Evolutionary conservation across 202 grass and related monocot genomes (phyloP).

Genomic region (Zizania palustris): DNA sequence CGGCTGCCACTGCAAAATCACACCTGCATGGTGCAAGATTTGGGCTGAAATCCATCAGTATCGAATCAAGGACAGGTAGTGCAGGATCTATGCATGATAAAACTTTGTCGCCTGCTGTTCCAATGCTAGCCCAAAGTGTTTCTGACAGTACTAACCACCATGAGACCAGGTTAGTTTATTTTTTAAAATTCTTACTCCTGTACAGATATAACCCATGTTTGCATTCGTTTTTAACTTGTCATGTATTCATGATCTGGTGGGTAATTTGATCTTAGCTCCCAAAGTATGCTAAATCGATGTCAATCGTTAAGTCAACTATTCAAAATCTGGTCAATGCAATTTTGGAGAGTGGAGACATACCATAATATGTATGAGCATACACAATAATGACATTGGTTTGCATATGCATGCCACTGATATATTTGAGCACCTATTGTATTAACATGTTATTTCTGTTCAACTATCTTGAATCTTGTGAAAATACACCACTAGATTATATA

Average conservation of each 20-base stretch:
- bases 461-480: constrained; percentile 9
- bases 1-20: constrained; percentile 56
- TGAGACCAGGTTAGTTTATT: constrained; percentile 52
- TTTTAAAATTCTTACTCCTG: constrained; percentile 16
- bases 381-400: neutral
- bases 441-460: constrained; percentile 17
- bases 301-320: constrained; percentile 1
- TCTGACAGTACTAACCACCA: constrained; percentile 44
- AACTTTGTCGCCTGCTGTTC: constrained; percentile 43
- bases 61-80: constrained; percentile 52
- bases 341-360: neutral
- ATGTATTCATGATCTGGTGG: too few species aligned
- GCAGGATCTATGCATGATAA: constrained; percentile 43
- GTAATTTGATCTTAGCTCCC: too few species aligned
- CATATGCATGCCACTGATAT: neutral
- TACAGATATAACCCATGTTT: constrained; percentile 11
- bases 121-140: constrained; percentile 39
- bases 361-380: constrained; percentile 13
- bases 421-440: constrained; percentile 11
- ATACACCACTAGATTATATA: constrained; percentile 3
- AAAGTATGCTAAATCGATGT: constrained; percentile 12
- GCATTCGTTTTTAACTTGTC: constrained; percentile 19
- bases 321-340: neutral
- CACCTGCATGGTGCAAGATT: constrained; percentile 67
- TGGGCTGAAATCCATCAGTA: constrained; percentile 54